phyloP scores from a whole-genome alignment of 495 filamentous ascomycete genomes.

The Usnea hakonensis region DNA sequence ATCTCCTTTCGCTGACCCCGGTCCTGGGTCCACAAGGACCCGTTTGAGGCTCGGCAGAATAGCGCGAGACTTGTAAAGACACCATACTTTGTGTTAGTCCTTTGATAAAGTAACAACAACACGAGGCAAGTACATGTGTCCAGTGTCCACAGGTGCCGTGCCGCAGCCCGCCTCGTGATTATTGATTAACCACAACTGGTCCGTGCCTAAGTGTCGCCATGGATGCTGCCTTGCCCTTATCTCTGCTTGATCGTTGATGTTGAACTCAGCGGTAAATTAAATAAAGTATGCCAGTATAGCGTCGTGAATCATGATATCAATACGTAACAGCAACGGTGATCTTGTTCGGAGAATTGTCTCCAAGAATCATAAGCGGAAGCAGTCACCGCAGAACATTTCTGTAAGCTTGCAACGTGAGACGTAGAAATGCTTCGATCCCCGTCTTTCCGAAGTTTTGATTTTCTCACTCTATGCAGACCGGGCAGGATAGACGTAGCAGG shows the following conservation, averaged over 20 bases:
- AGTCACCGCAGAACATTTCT: not conserved
- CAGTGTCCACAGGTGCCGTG: not conserved
- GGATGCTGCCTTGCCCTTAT: not conserved
- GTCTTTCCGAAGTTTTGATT: not conserved
- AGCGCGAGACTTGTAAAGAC: not conserved
- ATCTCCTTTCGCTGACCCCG: slow-evolving; percentile 11
- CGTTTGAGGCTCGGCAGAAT: not conserved
- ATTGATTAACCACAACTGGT: not conserved
- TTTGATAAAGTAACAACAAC: not conserved
- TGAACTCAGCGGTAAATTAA: not conserved
- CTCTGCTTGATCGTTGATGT: not conserved
- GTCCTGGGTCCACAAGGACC: not conserved
- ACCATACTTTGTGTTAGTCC: not conserved
- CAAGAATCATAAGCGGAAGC: not conserved
- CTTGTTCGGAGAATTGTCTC: not conserved
- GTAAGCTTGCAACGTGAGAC: not conserved
- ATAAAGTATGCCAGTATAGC: not conserved
- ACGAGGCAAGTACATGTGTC: not conserved
- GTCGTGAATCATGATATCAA: not conserved
- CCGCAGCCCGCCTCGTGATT: not conserved
- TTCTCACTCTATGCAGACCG: not conserved
- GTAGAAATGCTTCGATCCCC: not conserved
- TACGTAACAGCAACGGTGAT: no score
- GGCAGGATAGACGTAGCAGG: not conserved
- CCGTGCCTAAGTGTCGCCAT: not conserved